Evolutionary conservation across 2,329 filamentous ascomycete genomes (phyloP), one percentile per base, ranked within the genome.

Genomic region (Lecanoromycetidae sp.): DNA sequence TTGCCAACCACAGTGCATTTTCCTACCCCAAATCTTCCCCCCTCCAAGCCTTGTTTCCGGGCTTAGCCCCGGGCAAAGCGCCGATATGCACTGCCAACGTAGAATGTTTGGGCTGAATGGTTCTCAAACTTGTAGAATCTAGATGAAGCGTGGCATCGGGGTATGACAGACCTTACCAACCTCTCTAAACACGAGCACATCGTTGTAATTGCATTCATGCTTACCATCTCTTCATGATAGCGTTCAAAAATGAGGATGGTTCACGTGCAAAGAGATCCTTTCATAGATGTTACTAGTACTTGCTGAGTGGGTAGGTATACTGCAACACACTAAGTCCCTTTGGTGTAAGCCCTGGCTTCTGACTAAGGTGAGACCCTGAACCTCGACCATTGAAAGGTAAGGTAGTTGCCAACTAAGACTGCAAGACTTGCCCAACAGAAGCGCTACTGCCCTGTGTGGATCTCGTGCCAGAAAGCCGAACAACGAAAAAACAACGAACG

Each of bases 391-490:
- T 30, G 27, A n/a, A 30, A n/a, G n/a, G n/a, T n/a, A n/a, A n/a
- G n/a, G n/a, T 29, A 43, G 15, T 29, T 43, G 26, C 39, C 39
- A 43, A 17, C 29, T 32, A 38, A 38, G 8, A 32, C 29, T 8
- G 9, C 29, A 9, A 32, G n/a, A 43, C 9, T 33, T 19, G 39
- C 27, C 29, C 27, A n/a, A n/a, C n/a, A n/a, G n/a, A n/a, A n/a
- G n/a, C n/a, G n/a, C n/a, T n/a, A 43, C 27, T 32, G 29, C 23
- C 10, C 26, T 43, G 22, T 17, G 20, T 32, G 19, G 33, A 29
- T 43, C 39, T 48, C 37, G 46, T 48, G 46, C 30, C 46, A 30
- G 27, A 15, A 27, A 29, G 17, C 44, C 29, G 25, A 15, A 40
- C 20, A 10, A 29, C 23, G 22, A 12, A 35, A 7, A 19, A 10